Evolutionary conservation across 345 rosid species (phyloP), one percentile per base, ranked within the genome.

Genomic region (Salix dunnii): DNA sequence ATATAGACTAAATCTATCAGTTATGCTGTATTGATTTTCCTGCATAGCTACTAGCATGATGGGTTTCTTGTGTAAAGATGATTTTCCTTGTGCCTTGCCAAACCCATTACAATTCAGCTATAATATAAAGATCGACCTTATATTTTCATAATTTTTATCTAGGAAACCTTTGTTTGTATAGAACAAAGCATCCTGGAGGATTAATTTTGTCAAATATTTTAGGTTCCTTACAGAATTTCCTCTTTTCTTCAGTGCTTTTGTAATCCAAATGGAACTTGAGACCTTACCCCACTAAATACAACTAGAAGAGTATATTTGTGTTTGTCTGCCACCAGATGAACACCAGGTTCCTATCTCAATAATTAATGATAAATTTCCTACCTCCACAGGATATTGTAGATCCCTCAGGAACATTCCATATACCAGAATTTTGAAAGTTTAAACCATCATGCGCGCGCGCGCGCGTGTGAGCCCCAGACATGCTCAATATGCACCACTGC

Each of bases 1-100:
- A 53, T 72, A 84, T 88, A 79, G 83, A 83, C 85, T 86, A 75
- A 77, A 48, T 69, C 65, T 65, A 30, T 81, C 79, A 78, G 68
- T 77, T 78, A 67, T 87, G 84, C 58, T 78, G 80, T 75, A 68
- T 77, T 82, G 73, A 71, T 51, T 79, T 82, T 78, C 43, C 40
- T 74, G 63, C 46, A 36, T 71, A 42, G 40, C 43, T 78, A 79
- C 46, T 78, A 48, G 78, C 35, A 38, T 68, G 43, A 70, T 75
- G 73, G 75, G 77, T 79, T 68, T 79, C 77, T 61, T 46, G 71
- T 85, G 86, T 79, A 85, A 75, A 82, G 76, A 77, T 79, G 33
- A 73, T 74, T 58, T 66, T 75, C 72, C 76, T 28, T 79, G 67
- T 51, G 14, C 67, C 72, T 76, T 76, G 83, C 66, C 70, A 74